Evolutionary conservation across 2,329 filamentous ascomycete genomes (phyloP), one percentile per base, ranked within the genome.

Genomic region (Diplodia seriata): DNA sequence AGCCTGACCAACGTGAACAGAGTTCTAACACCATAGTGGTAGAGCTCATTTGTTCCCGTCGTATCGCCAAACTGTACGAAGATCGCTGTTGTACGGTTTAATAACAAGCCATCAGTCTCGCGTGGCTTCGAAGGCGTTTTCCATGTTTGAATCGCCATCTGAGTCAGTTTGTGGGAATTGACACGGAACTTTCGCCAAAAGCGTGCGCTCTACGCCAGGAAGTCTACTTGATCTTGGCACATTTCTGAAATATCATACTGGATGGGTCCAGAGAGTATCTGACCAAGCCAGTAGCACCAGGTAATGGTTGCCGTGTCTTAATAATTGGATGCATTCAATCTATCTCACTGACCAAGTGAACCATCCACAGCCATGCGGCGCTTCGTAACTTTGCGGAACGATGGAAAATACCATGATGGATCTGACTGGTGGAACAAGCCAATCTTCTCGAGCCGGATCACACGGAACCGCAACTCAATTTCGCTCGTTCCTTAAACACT

Each of bases 351-450:
- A 11, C 36, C 11, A 11, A 14, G 36, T 11, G 11, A 38, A 11
- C 11, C 36, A 38, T 12, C 8, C 43, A 43, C 38, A 18, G 38
- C 38, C 11, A 12, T 43, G 14, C 43, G 4, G n/a, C 18, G 18
- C 43, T n/a, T 47, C 43, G 43, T 47, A 47, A 8, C 43, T 20
- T 47, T 47, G 43, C 43, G n/a, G 18, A 47, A 11, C 7, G 43
- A 8, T n/a, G 43, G 11, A 47, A 47, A 20, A 7, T 11, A 38
- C 36, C 7, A 47, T 20, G n/a, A n/a, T 4, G 18, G 43, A 57
- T 40, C 20, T 57, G 31, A 40, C 54, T 57, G 14, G 54, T 33
- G 18, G 54, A 57, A 40, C 31, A 57, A 15, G 31, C 54, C 36
- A 20, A 38, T 26, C 14, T 47, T 11, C 9, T 47, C 43, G 11